Percentiles rank a stretch among this genome's conserved stretches.
These are phyloP conservation scores for Fomitiporia mediterranea DNA, from an alignment of 1,284 basidiomycete genomes.

Conservation along the genomic window DNA sequence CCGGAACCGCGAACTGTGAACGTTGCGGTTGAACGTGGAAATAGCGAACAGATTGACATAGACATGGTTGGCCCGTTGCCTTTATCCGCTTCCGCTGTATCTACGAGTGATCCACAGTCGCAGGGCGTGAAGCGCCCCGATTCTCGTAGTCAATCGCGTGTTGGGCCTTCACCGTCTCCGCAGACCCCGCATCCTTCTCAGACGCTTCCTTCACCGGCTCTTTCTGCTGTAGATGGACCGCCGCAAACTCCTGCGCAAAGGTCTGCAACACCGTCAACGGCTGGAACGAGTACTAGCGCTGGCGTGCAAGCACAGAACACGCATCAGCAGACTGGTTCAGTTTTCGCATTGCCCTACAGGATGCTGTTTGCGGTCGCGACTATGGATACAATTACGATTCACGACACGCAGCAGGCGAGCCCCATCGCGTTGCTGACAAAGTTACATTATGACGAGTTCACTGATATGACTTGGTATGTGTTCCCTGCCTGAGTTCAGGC, in stretches of 20 bases:
- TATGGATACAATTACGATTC: constrained; percentile 92
- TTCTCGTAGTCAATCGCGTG: constrained; percentile 4
- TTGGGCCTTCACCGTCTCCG: constrained; percentile 24
- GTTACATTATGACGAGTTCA: constrained; percentile 96
- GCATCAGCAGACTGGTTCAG: constrained; percentile 47
- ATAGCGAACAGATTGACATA: constrained; percentile 58
- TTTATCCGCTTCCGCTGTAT: neutral
- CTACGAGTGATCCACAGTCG: neutral
- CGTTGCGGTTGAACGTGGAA: constrained; percentile 70
- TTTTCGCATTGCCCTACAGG: constrained; percentile 90
- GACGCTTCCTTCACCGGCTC: constrained; percentile 48
- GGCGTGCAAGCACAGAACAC: constrained; percentile 17
- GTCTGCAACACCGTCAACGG: constrained; percentile 24
- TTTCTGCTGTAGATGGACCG: constrained; percentile 50
- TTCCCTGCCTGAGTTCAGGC: constrained; percentile 10
- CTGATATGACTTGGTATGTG: constrained; percentile 86
- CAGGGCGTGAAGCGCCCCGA: neutral
- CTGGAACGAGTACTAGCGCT: constrained; percentile 22
- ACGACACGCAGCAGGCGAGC: constrained; percentile 94
- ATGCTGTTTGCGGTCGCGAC: constrained; percentile 97
- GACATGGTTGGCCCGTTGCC: constrained; percentile 29
- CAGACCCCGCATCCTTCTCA: constrained; percentile 18
- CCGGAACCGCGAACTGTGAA: constrained; percentile 48
- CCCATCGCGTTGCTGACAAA: constrained; percentile 93
- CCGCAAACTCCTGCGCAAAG: constrained; percentile 47